These are phyloP conservation scores for Neurospora pannonica DNA, from an alignment of 495 filamentous ascomycete genomes.

Conservation along the genomic window DNA sequence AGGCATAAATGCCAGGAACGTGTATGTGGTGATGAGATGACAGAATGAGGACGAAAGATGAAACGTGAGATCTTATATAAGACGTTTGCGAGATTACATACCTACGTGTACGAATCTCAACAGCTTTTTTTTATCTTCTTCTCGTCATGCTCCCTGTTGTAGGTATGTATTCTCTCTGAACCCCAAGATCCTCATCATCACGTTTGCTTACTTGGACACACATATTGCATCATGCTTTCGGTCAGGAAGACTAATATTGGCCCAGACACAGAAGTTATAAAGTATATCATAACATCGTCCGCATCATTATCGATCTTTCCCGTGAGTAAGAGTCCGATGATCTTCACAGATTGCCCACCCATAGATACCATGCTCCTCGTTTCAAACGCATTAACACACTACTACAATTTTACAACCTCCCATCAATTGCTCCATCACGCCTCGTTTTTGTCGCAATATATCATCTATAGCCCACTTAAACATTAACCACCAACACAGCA, in stretches of 20 bases:
- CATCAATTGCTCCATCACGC: neutral
- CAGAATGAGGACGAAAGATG: neutral
- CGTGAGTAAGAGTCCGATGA: neutral
- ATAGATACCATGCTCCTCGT: neutral
- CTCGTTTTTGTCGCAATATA: neutral
- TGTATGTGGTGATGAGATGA: neutral
- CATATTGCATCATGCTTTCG: neutral
- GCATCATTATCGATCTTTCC: neutral
- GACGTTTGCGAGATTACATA: neutral
- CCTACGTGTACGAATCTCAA: neutral
- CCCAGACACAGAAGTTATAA: neutral
- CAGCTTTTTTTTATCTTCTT: neutral
- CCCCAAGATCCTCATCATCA: neutral
- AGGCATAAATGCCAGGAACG: neutral
- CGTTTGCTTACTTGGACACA: neutral
- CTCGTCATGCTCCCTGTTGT: neutral
- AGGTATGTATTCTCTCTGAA: neutral
- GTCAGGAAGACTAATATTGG: neutral
- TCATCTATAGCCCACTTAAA: neutral
- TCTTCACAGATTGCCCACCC: neutral
- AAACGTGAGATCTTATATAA: neutral
- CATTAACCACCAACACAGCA: no score
- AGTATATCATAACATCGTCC: neutral
- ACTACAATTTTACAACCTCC: neutral
- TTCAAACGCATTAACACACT: neutral